Evolutionary conservation across 495 filamentous ascomycete species (phyloP).

Genomic region (Tuber umbilicatum): DNA sequence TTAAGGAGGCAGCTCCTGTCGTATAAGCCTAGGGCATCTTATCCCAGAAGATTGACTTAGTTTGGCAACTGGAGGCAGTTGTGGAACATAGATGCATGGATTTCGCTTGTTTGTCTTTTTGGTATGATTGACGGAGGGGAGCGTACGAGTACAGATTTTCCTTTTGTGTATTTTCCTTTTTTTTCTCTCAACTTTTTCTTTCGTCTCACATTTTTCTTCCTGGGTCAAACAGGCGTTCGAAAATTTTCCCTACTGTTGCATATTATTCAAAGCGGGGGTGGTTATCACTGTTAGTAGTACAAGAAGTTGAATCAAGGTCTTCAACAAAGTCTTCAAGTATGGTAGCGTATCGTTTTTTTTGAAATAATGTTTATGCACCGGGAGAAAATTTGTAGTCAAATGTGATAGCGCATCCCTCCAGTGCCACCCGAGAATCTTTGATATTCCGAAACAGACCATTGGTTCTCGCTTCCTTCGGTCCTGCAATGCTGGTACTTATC

Average conservation of each 20-base stretch:
- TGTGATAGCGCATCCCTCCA: not conserved
- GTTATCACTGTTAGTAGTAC: not conserved
- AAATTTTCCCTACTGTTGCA: not conserved
- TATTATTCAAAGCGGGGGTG: not conserved
- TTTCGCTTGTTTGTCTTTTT: constrained; percentile 2
- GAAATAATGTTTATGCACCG: too few species aligned
- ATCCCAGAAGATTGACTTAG: not conserved
- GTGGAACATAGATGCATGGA: not conserved
- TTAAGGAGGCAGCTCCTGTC: constrained; percentile 60
- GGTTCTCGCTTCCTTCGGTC: not conserved
- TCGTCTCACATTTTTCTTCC: not conserved
- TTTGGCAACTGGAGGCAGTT: not conserved
- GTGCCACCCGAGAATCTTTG: not conserved
- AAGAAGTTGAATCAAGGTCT: not conserved
- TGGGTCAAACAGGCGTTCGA: not conserved
- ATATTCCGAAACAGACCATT: not conserved
- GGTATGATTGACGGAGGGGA: constrained; percentile 7
- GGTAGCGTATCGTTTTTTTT: not conserved
- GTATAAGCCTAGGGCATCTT: constrained; percentile 11
- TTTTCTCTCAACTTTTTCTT: not conserved
- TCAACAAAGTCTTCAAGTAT: not conserved
- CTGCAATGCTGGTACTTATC: too few species aligned
- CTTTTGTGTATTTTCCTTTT: not conserved
- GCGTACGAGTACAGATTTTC: not conserved
- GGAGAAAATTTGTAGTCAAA: not conserved